Evolutionary conservation across 1,284 basidiomycete genomes (phyloP).

Genomic region (Cryptococcus sp.): DNA sequence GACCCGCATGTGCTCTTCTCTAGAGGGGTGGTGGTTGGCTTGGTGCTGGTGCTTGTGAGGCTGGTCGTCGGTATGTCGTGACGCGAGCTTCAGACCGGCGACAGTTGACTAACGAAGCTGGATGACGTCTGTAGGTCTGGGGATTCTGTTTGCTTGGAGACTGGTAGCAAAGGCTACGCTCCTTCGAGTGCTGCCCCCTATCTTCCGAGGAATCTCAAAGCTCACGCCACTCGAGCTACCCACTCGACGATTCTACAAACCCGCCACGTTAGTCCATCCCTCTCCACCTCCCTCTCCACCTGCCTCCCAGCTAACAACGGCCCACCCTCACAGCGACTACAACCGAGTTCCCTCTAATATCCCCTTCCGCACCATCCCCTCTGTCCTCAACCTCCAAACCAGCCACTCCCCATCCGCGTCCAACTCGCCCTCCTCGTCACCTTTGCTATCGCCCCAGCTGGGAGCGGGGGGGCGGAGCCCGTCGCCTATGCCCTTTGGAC

Average conservation of each 20-base stretch:
- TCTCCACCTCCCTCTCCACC: background rate
- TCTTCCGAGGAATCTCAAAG: slow-evolving; percentile 68
- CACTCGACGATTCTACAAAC: slow-evolving; percentile 75
- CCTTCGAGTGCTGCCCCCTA: slow-evolving; percentile 70
- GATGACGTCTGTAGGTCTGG: slow-evolving; percentile 41
- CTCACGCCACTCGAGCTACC: slow-evolving; percentile 57
- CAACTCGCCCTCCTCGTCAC: slow-evolving; percentile 8
- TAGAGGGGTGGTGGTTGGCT: background rate
- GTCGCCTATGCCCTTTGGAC: background rate
- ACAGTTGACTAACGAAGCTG: background rate
- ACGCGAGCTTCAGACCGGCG: too few relatives aligned
- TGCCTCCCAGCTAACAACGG: too few relatives aligned
- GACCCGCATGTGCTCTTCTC: background rate
- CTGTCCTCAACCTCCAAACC: slow-evolving; percentile 71
- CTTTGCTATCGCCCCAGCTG: background rate
- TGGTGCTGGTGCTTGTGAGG: slow-evolving; percentile 38
- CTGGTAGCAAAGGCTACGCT: slow-evolving; percentile 72
- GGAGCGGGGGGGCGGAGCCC: background rate
- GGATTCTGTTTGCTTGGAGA: slow-evolving; percentile 74
- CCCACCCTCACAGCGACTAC: slow-evolving; percentile 64
- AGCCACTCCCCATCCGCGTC: slow-evolving; percentile 14
- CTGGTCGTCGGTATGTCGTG: too few relatives aligned
- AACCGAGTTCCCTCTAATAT: slow-evolving; percentile 60
- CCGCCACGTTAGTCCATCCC: slow-evolving; percentile 61
- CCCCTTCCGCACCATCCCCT: slow-evolving; percentile 70